Base-by-base conservation (phyloP, 495 filamentous ascomycete genomes). In the Pseudevernia furfuracea region DNA sequence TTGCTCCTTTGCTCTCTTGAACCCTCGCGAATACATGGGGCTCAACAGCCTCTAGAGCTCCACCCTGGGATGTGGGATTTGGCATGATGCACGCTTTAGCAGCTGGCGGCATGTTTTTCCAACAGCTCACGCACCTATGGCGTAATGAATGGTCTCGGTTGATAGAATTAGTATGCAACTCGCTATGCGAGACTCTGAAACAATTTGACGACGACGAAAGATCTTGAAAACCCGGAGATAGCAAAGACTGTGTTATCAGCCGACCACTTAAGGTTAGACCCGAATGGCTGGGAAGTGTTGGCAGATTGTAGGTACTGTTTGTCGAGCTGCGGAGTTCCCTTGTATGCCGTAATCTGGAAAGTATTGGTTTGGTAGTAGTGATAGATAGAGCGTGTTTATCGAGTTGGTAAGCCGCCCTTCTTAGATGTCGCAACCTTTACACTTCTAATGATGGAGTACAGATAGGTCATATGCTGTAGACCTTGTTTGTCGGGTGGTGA, bases 1-100 rank as follows among this genome's bases (percentile, higher is more conserved):
- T 43, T 15, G 57, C 10, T 25, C 57, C 57, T 41, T 59, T 43
- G 37, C n/a, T 38, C 30, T 59, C 57, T n/a, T 59, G 57, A 43
- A 41, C 57, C 39, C 17, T 59, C n/a, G 36, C 36, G 17, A 59
- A 59, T 28, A 59, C 28, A 34, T 9, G 21, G 7, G 52, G 52
- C 17, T 30, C 52, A 34, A 55, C 28, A 34, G 28, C 17, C n/a
- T 55, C 52, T 10, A 55, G 30, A 34, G 28, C 52, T 34, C 30
- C 28, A 3, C 30, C 17, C 6, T 36, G 52, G 7, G 52, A 55
- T 34, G 30, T 3, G 15, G 17, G 0, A 9, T 34, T 34, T 34
- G 52, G 52, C 52, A 55, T 55, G 30, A 55, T 34, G 52, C 52
- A 55, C 30, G 15, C 30, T 55, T 32, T 6, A 21, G 15, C 21